A percentile compares a stretch with the other conserved stretches of the same genome.
Conservation (phyloP, 768 basidiomycete genomes). For the Boletus edulis region DNA sequence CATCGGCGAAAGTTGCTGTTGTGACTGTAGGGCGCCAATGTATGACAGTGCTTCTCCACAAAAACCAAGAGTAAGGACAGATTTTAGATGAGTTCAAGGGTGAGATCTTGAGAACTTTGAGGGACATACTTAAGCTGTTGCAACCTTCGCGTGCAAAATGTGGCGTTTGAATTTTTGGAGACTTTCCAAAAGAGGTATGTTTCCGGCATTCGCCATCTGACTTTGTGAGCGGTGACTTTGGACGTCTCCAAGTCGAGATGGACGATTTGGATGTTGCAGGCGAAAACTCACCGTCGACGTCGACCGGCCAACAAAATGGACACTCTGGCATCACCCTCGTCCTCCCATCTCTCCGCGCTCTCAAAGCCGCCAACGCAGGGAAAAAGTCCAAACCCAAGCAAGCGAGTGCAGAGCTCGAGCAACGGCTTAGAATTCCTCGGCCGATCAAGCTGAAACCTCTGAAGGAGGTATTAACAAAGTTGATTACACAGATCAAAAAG, state of each 20-base stretch:
- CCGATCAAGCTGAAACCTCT: constrained; percentile 76
- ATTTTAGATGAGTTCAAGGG: no score
- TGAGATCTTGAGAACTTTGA: no score
- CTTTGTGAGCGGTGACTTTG: constrained; percentile 1
- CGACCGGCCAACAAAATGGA: constrained; percentile 18
- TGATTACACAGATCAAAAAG: constrained; percentile 77
- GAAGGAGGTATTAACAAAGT: constrained; percentile 66
- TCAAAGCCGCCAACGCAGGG: constrained; percentile 53
- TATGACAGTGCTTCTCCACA: no score
- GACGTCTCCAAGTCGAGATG: constrained; percentile 23
- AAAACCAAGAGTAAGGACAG: no score
- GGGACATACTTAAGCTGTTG: no score
- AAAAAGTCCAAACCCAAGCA: constrained; percentile 45
- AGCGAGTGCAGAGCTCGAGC: constrained; percentile 25
- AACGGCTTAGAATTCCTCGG: constrained; percentile 38
- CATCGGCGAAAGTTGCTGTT: no score
- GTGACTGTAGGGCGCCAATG: no score
- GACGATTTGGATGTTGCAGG: constrained; percentile 31
- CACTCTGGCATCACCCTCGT: constrained; percentile 62
- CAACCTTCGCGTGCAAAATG: no score
- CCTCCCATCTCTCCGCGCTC: constrained; percentile 61
- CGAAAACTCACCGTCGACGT: constrained; percentile 32
- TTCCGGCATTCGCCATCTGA: constrained; percentile 6
- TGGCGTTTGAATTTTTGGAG: no score
- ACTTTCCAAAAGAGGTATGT: constrained; percentile 10